Percentiles rank a stretch among this genome's conserved stretches.
Evolutionary conservation across 169 alveolate genomes (phyloP).

Genomic region (Cryptosporidium sp.): DNA sequence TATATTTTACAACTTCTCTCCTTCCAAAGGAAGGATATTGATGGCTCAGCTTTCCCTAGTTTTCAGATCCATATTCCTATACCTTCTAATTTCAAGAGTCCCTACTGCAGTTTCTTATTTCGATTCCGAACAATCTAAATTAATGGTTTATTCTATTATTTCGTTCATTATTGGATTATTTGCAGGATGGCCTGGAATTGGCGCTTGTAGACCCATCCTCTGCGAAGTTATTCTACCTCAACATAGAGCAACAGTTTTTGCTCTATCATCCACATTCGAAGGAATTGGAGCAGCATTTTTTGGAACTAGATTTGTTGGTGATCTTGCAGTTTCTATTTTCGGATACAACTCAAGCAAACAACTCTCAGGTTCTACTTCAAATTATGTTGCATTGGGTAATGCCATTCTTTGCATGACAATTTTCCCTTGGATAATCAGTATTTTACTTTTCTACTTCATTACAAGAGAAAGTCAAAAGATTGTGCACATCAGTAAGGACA

Average conservation of each 20-base stretch:
- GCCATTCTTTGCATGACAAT: constrained; percentile 72
- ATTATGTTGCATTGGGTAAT: constrained; percentile 47
- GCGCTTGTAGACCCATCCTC: constrained; percentile 66
- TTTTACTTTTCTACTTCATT: constrained; percentile 34
- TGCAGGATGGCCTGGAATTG: constrained; percentile 76
- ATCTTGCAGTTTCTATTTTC: constrained; percentile 47
- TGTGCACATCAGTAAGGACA: neutral
- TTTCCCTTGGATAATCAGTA: constrained; percentile 55
- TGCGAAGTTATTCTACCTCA: constrained; percentile 63
- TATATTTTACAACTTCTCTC: constrained; percentile 38
- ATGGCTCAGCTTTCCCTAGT: constrained; percentile 66
- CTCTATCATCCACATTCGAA: constrained; percentile 56
- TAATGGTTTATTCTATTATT: constrained; percentile 4
- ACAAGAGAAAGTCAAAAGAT: constrained; percentile 7
- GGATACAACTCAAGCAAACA: constrained; percentile 23
- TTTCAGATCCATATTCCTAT: constrained; percentile 41
- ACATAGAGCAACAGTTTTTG: constrained; percentile 74
- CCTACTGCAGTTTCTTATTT: constrained; percentile 26
- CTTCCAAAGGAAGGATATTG: constrained; percentile 53
- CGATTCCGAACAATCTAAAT: constrained; percentile 3
- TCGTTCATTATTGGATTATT: constrained; percentile 53
- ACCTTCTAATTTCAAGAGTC: constrained; percentile 10
- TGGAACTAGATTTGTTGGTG: constrained; percentile 66
- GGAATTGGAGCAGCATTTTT: constrained; percentile 68
- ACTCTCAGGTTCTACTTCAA: neutral